Base-by-base conservation (phyloP, 176 grass and related monocot species). In the Triticum turgidum region DNA sequence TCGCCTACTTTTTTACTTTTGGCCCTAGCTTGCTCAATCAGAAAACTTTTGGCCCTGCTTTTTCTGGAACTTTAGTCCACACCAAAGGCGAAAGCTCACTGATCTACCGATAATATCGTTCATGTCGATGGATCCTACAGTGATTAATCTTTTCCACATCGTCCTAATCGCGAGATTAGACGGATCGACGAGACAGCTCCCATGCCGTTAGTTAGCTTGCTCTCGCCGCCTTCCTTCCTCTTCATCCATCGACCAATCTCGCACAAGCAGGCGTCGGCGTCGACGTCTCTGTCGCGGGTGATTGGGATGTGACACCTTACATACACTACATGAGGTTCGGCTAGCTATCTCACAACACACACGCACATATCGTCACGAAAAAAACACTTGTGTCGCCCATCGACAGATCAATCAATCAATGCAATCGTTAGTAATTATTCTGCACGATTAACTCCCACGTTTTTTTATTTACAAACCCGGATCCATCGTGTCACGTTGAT, bases 181-280 rank as follows among this genome's bases (percentile, higher is more conserved):
- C 29, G 27, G n/a, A 69, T 63, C 51, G 51, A 18, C 51, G 15
- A 58, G 76, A 73, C 30, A 84, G 65, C 64, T 65, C 76, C 75
- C 74, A 70, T 54, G 56, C 7, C 56, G 56, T 52, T 52, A 17
- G 14, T 52, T 52, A 52, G 56, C 56, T 59, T 59, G 56, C 56
- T 18, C 56, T 59, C 56, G 56, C 56, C 56, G 20, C 42, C 42
- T 44, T 44, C 56, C 56, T 59, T 59, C 56, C 54, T 58, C 54
- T 45, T 45, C 42, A 9, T 42, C 41, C 11, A 13, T 17, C 25
- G 64, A 67, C 45, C 45, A 49, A 49, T 49, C 12, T 49, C 45
- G 1, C 12, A 59, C 0, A 62, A 11, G 64, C 33, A 37, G 3
- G 32, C 30, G 33, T 61, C 56, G 15, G 2, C 45, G 14, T 17